Evolutionary conservation across 768 basidiomycete genomes (phyloP), one percentile per base, ranked within the genome.

Genomic region (Chlorophyllum brunneum): DNA sequence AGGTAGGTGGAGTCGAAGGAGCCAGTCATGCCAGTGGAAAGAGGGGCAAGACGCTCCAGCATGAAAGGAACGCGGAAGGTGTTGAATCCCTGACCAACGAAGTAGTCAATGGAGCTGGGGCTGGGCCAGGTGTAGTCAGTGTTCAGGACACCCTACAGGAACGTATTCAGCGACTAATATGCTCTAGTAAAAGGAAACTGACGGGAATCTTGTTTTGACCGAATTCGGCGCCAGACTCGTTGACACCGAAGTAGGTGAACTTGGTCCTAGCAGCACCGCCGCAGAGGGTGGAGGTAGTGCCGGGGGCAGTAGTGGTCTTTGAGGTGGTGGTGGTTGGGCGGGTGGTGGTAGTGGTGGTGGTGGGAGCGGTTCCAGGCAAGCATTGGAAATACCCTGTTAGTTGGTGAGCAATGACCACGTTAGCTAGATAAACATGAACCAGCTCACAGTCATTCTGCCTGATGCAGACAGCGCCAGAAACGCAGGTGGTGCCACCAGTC

Each of bases 181-280:
- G 22, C 44, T 22, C 20, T 39, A 48, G 4, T 7, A 23, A 49
- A n/a, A 16, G 20, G 20, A 30, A 62, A 38, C 65, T 60, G 50
- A 81, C 82, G 13, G 82, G 82, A 58, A 75, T 70, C 15, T 59
- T 65, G 10, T 58, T 67, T 55, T 72, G 66, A 15, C 82, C 82
- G 55, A 83, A 85, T 63, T 85, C 82, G 36, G 81, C 82, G 57
- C 81, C 80, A 45, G 79, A 76, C 63, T 83, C 65, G 65, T 80
- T 83, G 38, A 83, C 81, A 63, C 82, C 83, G 55, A 83, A 82
- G 70, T 65, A 81, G 61, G 75, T 70, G 75, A 85, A 83, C 63
- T 81, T 82, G 40, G 78, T 81, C 40, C 51, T 56, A 15, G 58
- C 22, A 11, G 52, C 58, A 22, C 48, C 55, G n/a, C n/a, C n/a